Percentiles rank a stretch among this genome's conserved stretches.
These are phyloP conservation scores for Komagataella pseudopastoris DNA, from an alignment of 805 yeast genomes.

Conservation along the genomic window DNA sequence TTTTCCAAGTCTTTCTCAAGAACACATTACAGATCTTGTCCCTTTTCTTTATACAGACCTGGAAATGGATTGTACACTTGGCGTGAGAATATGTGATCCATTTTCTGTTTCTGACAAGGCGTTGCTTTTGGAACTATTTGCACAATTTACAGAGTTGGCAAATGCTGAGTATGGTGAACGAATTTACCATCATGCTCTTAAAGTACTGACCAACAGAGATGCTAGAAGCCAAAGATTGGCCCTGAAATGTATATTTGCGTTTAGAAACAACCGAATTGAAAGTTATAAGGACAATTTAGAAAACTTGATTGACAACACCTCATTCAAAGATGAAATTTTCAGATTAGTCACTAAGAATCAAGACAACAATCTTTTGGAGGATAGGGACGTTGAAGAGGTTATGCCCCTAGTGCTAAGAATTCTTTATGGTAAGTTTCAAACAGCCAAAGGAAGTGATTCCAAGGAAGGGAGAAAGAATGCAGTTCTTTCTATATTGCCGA, in stretches of 20 bases:
- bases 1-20: conserved; percentile 62
- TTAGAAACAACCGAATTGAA: conserved; percentile 39
- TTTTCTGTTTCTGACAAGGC: conserved; percentile 11
- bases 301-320: conserved; percentile 68
- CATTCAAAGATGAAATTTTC: conserved; percentile 76
- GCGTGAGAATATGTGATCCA: background rate
- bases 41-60: conserved; percentile 37
- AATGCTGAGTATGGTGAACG: conserved; percentile 36
- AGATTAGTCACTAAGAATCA: conserved; percentile 41
- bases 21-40: conserved; percentile 38
- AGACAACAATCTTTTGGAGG: conserved; percentile 36
- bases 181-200: conserved; percentile 38
- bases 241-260: conserved; percentile 52
- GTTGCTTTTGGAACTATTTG: conserved; percentile 44
- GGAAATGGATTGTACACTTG: conserved; percentile 13
- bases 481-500: conserved; percentile 49
- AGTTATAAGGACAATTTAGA: conserved; percentile 63
- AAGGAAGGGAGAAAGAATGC: conserved; percentile 64
- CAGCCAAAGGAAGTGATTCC: conserved; percentile 50
- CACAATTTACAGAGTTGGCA: conserved; percentile 51
- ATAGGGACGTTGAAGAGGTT: conserved; percentile 40
- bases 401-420: conserved; percentile 69
- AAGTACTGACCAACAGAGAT: conserved; percentile 46
- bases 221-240: conserved; percentile 60
- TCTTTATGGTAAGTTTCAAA: conserved; percentile 77